These are phyloP conservation scores for Apiospora aurea DNA, from an alignment of 2,329 filamentous ascomycete species.

Conservation along the genomic window DNA sequence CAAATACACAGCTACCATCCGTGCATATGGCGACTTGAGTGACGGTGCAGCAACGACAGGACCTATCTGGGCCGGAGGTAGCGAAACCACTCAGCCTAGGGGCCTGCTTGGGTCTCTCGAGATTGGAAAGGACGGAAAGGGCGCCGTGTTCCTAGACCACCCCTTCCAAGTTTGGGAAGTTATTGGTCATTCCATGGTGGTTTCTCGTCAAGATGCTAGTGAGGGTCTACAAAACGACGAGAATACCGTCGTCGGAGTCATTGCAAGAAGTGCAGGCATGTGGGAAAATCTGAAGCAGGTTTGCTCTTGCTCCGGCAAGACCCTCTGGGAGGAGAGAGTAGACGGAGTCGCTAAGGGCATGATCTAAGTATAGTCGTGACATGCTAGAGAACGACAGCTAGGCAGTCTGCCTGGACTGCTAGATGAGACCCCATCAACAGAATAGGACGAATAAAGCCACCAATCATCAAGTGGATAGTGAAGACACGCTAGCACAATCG, in stretches of 20 bases:
- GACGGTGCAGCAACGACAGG: slow-evolving; percentile 84
- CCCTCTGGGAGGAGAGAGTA: slow-evolving; percentile 94
- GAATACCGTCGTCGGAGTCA: slow-evolving; percentile 89
- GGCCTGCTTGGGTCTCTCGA: slow-evolving; percentile 75
- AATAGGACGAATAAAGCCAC: neutral
- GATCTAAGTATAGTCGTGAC: slow-evolving; percentile 61
- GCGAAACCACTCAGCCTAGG: slow-evolving; percentile 50
- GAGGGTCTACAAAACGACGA: slow-evolving; percentile 75
- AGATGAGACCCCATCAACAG: neutral
- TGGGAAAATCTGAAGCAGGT: slow-evolving; percentile 99
- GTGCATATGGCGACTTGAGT: slow-evolving; percentile 87
- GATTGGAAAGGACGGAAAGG: slow-evolving; percentile 77
- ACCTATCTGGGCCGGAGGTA: slow-evolving; percentile 73
- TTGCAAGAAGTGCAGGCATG: slow-evolving; percentile 94
- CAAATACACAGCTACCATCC: slow-evolving; percentile 82
- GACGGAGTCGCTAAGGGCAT: slow-evolving; percentile 92
- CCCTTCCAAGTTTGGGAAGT: slow-evolving; percentile 93
- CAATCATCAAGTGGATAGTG: neutral
- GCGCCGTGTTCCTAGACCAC: slow-evolving; percentile 81
- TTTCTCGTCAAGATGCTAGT: slow-evolving; percentile 71
- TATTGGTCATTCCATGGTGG: slow-evolving; percentile 90
- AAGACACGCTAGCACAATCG: too few relatives aligned
- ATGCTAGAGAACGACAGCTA: neutral
- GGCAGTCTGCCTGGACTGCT: neutral
- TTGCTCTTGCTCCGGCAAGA: slow-evolving; percentile 97